Evolutionary conservation across 2,329 filamentous ascomycete species (phyloP), one percentile per base, ranked within the genome.

Genomic region (Ophiostoma sp.): DNA sequence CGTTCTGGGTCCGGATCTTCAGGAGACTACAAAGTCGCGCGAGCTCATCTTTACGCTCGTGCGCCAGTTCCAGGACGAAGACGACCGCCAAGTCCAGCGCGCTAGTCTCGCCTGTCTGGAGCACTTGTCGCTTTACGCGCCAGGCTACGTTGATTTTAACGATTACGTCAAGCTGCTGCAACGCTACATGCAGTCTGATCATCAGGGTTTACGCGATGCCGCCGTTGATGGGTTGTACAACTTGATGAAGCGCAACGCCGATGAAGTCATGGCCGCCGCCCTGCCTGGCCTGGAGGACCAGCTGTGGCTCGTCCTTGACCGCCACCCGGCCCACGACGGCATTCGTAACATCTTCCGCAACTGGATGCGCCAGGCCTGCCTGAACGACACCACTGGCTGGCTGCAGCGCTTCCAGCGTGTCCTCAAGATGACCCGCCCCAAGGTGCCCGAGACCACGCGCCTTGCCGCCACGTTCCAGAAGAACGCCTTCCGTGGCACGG

Each of bases 1-100:
- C 77, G 96, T 99, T 11, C 87, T 99, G 12, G 96, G 96, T 0
- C 96, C 96, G 0, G 97, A 99, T 82, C 84, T 99, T 28, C 96
- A 98, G 81, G 96, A 98, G 78, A 90, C 96, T 76, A 90, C 90
- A 3, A 98, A 97, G 82, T 93, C 94, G n/a, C 87, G 96, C 76
- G 95, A 98, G 79, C 87, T 99, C 71, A 96, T 98, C 69, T 87
- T 98, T 75, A 96, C 91, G 0, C 86, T 99, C 9, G 91, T 98
- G 3, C 87, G 89, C 2, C 92, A 97, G 76, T 96, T 98, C 78
- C 90, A 93, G 75, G 86, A 91, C 66, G 93, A 97, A 78, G 87
- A 92, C 4, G 90, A 93, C 72, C 81, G 89, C 3, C 83, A 91
- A 12, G 88, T 97, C 6, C 88, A 94, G 36, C 89, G 91, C 22